Base-by-base conservation (phyloP, 2,329 filamentous ascomycete species). In the Alternaria dauci region DNA sequence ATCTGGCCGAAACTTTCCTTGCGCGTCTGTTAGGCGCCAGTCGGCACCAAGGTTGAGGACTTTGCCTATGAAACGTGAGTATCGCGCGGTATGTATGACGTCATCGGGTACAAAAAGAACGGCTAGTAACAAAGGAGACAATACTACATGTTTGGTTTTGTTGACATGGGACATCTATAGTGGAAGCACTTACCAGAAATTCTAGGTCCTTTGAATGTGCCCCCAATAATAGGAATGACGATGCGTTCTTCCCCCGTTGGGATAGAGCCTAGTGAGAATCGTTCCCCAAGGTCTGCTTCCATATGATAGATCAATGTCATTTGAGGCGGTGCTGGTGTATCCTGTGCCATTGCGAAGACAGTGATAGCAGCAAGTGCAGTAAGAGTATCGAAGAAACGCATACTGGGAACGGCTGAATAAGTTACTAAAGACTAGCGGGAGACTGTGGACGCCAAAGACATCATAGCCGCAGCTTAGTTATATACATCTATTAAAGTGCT, bases 11-110 rank as follows among this genome's bases (percentile, higher is more conserved):
- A 76, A 72, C 6, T 55, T 58, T 8, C 68, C 70, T 5, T 67
- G 54, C 7, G 59, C 61, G 38, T 73, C 71, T 1, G 69, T 73
- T 20, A 76, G 58, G n/a, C 75, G 77, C 77, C 77, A 80, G 53
- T 80, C 78, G 12, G 77, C 77, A 46, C 78, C 78, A 1, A 79
- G 58, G 28, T 76, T 63, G 8, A 79, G 70, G 34, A 80, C 72
- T 38, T 63, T 71, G 43, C 73, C 72, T 73, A 32, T 26, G 25
- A 23, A 25, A 41, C 53, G 32, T 59, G 47, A 57, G 41, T 48
- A 32, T 67, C 26, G 66, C 38, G 6, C 38, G 38, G 9, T 39
- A 39, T 9, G 8, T 12, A n/a, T 63, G 53, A 62, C 55, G 57
- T 61, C 63, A 61, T 55, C 23, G 8, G 11, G 9, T 11, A 43